Base-by-base conservation (phyloP, 257 asterid species). In the Solanum lignicaule region DNA sequence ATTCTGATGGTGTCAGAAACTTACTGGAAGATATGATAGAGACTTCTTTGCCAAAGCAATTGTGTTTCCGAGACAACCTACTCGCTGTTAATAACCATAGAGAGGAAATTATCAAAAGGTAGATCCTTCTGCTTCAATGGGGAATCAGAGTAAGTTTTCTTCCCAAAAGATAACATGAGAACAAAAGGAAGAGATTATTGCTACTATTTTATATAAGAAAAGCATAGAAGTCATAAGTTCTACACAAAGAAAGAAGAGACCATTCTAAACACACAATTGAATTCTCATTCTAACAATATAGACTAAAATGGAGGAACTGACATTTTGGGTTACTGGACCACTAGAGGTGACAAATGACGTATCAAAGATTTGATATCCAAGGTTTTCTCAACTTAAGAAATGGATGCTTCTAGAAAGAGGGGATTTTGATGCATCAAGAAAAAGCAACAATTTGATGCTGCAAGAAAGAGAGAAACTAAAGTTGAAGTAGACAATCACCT, bases 31-130 rank as follows among this genome's bases (percentile, higher is more conserved):
- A 89, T 87, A 92, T 75, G 88, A 25, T 27, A 88, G 48, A 35
- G 91, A 88, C 90, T 92, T 95, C 93, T 95, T 95, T 86, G 93
- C 93, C 39, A 95, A 32, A 87, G 95, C 98, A 84, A 95, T 88
- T 36, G 95, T 87, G 86, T 94, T 91, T 65, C 98, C 98, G 69
- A 95, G 98, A 93, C 98, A 95, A 88, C 96, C 98, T 85, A 93
- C 87, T 84, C 94, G 94, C 98, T 95, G 93, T 88, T 90, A 89
- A 87, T 16, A 81, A 81, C 18, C 20, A 81, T 48, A 81, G 25
- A 81, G 25, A 81, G 85, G 41, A 81, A 81, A 46, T 46, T 48
- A 46, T 81, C 11, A 79, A 46, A 46, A 79, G 58, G 39, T 29
- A 29, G 25, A 79, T 43, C 39, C 66, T 16, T 27, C 27, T 46